Percentiles rank a stretch among this genome's conserved stretches.
phyloP scores from a whole-genome alignment of 2,329 filamentous ascomycete genomes.

The Monosporascus sp. region DNA sequence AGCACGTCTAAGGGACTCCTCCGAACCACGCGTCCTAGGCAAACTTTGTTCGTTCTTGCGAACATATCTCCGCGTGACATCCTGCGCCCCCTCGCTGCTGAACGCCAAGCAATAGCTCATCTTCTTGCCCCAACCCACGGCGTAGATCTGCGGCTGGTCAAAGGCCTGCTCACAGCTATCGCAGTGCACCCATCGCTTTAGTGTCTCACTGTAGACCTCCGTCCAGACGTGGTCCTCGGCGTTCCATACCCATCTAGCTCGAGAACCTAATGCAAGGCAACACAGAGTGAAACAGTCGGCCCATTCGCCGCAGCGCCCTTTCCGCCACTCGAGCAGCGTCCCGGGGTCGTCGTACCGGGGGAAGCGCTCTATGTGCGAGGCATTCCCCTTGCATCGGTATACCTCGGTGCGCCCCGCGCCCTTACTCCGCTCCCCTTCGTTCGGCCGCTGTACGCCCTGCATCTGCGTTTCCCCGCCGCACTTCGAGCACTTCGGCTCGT shows the following conservation, averaged over 20 bases:
- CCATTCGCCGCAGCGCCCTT: slow-evolving; percentile 91
- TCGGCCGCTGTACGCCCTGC: slow-evolving; percentile 77
- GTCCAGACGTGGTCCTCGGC: slow-evolving; percentile 98
- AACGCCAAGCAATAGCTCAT: slow-evolving; percentile 97
- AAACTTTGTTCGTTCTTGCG: slow-evolving; percentile 60
- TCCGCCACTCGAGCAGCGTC: slow-evolving; percentile 78
- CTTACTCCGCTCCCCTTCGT: slow-evolving; percentile 82
- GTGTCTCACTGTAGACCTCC: slow-evolving; percentile 92
- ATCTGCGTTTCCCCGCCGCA: slow-evolving; percentile 81
- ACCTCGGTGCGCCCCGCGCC: slow-evolving; percentile 85
- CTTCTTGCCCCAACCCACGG: slow-evolving; percentile 94
- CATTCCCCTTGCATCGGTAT: slow-evolving; percentile 72
- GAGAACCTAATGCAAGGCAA: slow-evolving; percentile 83
- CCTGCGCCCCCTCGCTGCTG: slow-evolving; percentile 75
- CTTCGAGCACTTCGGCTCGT: slow-evolving; percentile 81
- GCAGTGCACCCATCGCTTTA: slow-evolving; percentile 90
- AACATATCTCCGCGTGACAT: slow-evolving; percentile 63
- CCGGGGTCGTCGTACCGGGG: slow-evolving; percentile 95
- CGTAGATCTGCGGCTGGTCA: slow-evolving; percentile 90
- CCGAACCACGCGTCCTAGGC: background rate
- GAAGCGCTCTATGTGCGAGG: slow-evolving; percentile 79
- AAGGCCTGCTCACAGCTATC: slow-evolving; percentile 92
- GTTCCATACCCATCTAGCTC: slow-evolving; percentile 98
- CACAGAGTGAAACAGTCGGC: slow-evolving; percentile 99
- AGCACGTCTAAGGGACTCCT: background rate